Evolutionary conservation across 306 rosid genomes (phyloP).

Genomic region (Mimosa bimucronata): DNA sequence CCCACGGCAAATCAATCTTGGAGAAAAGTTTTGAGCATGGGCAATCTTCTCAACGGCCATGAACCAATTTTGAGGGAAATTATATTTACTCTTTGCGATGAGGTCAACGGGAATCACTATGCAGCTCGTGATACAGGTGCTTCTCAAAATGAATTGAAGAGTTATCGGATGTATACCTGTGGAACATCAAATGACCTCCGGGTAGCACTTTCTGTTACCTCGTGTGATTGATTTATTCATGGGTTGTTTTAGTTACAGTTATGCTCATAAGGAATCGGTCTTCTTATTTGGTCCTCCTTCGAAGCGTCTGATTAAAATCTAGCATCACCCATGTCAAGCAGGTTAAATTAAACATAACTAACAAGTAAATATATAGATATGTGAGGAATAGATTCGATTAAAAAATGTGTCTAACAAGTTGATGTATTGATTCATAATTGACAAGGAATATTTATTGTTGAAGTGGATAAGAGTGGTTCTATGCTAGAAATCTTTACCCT

Average conservation of each 20-base stretch:
- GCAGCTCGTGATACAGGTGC: constrained; percentile 55
- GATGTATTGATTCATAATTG: background rate
- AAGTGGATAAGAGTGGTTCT: no score
- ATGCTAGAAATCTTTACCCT: background rate
- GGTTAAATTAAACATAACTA: background rate
- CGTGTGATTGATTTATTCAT: constrained; percentile 70
- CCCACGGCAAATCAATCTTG: constrained; percentile 95
- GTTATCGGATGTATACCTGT: constrained; percentile 82
- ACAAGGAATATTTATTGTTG: background rate
- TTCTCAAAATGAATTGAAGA: constrained; percentile 71
- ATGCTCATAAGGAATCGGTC: constrained; percentile 16
- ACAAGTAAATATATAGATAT: background rate
- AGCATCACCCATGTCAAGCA: background rate
- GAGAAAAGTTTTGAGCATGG: constrained; percentile 97
- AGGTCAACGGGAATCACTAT: constrained; percentile 74
- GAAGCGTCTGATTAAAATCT: background rate
- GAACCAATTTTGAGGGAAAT: constrained; percentile 89
- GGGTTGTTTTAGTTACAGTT: constrained; percentile 19
- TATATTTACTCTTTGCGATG: constrained; percentile 68
- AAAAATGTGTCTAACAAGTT: background rate
- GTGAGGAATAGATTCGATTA: background rate
- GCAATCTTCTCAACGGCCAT: constrained; percentile 98
- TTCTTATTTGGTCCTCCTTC: background rate
- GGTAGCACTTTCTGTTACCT: constrained; percentile 85
- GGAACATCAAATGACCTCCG: constrained; percentile 93